Base-by-base conservation (phyloP, 768 basidiomycete genomes). In the Tylopilus vinaceipallidus region DNA sequence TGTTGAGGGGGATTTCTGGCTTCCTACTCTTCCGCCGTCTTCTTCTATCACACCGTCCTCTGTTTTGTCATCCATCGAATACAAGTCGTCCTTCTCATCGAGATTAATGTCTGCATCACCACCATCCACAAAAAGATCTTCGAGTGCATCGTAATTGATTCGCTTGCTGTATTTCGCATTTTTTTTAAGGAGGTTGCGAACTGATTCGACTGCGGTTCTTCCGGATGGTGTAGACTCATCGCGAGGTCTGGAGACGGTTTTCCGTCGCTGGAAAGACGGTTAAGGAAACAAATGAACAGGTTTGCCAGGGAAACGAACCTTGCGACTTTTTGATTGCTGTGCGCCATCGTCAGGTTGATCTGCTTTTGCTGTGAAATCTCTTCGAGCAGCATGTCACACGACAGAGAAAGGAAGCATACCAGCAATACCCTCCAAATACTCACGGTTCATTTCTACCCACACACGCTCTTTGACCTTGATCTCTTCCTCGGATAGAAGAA, bases 371-470 rank as follows among this genome's bases (percentile, higher is more conserved):
- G 66, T 52, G 61, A 61, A 42, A 69, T 69, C 59, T 69, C 71
- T 56, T 69, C 80, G 54, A 81, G 76, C 71, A 69, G 81, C 63
- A 67, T 27, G 44, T 49, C 49, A 8, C 14, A 8, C 22, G 40
- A 17, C 42, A 43, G 29, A 51, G n/a, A 33, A n/a, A 34, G 19
- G 19, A 35, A 58, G 50, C 55, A 33, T 51, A 59, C 91, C 88
- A 45, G 92, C 93, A 29, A 95, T 74, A 14, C 86, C 84, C 63
- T 93, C 88, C 30, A 98, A 71, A 66, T 95, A 98, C 27, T 97
- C 94, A 57, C 79, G 79, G 66, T 97, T 97, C 60, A 92, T 74
- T 70, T 95, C 92, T 41, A 95, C 91, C 94, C 94, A 98, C 2
- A 97, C 82, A 11, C 91, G 83, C 65, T 92, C 91, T 67, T 90